phyloP scores from a whole-genome alignment of 345 rosid species.

The Eucalyptus tenuipes region DNA sequence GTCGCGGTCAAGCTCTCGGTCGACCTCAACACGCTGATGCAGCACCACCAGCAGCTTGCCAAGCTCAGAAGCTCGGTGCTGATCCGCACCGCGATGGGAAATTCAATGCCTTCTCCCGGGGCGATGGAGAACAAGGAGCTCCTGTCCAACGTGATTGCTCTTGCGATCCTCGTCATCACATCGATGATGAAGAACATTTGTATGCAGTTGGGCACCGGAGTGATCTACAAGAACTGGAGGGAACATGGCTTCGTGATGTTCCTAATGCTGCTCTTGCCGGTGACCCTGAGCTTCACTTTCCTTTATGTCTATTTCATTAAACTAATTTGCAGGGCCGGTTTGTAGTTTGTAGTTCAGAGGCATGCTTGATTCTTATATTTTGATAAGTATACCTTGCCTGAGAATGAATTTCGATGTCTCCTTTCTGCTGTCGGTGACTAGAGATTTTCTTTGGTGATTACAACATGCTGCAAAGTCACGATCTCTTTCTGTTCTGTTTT shows the following conservation, averaged over 20 bases:
- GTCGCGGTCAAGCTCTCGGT: constrained; percentile 63
- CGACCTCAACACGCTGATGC: constrained; percentile 86
- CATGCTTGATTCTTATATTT: background rate
- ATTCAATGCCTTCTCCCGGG: constrained; percentile 82
- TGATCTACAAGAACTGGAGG: constrained; percentile 38
- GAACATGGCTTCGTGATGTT: constrained; percentile 50
- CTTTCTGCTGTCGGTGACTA: background rate
- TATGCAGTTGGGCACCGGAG: constrained; percentile 68
- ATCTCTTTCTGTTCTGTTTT: no score
- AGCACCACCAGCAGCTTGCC: constrained; percentile 57
- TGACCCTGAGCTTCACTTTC: background rate
- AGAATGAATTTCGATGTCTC: background rate
- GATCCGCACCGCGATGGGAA: constrained; percentile 60
- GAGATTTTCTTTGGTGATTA: background rate
- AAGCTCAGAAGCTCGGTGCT: constrained; percentile 73
- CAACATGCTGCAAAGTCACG: background rate
- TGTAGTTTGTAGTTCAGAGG: constrained; percentile 40
- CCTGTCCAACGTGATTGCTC: constrained; percentile 40
- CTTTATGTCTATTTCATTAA: background rate
- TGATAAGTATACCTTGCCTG: background rate
- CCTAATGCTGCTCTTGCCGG: constrained; percentile 45
- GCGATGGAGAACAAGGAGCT: constrained; percentile 50
- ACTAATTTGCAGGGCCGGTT: background rate
- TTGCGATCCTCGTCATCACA: constrained; percentile 65
- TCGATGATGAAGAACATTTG: constrained; percentile 57